Evolutionary conservation across 495 filamentous ascomycete genomes (phyloP).

Genomic region (Amorphotheca resinae): DNA sequence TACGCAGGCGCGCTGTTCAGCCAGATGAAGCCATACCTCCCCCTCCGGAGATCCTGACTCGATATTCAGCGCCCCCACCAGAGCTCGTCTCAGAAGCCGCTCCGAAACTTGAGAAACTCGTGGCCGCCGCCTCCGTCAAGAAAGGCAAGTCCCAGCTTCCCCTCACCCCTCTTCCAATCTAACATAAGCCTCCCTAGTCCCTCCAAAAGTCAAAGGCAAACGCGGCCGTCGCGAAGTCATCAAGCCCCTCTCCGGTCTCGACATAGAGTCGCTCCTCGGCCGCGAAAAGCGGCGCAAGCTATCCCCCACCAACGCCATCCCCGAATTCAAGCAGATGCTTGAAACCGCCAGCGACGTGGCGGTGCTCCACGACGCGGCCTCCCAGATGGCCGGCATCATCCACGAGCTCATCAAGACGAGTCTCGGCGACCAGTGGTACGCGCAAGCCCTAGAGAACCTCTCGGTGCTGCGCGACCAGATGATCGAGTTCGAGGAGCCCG

Average conservation of each 20-base stretch:
- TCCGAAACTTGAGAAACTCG: conserved; percentile 39
- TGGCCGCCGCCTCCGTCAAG: conserved; percentile 67
- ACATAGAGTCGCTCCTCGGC: conserved; percentile 66
- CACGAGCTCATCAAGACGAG: conserved; percentile 58
- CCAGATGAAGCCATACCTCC: conserved; percentile 55
- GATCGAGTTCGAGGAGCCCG: conserved; percentile 61
- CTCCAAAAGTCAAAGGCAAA: conserved; percentile 67
- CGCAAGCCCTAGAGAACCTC: conserved; percentile 61
- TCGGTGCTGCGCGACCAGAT: conserved; percentile 69
- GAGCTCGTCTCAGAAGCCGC: conserved; percentile 42
- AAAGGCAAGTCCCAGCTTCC: conserved; percentile 42
- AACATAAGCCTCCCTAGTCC: conserved; percentile 39
- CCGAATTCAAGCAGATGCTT: conserved; percentile 81
- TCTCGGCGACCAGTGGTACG: conserved; percentile 64
- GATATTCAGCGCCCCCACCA: conserved; percentile 62
- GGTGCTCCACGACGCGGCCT: conserved; percentile 51
- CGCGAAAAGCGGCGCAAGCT: conserved; percentile 43
- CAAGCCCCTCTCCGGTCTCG: conserved; percentile 83
- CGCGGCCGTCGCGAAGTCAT: conserved; percentile 50
- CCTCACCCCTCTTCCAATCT: neutral
- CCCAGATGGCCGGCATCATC: conserved; percentile 64
- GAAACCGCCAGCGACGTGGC: conserved; percentile 42
- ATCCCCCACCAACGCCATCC: conserved; percentile 68
- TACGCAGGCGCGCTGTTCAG: conserved; percentile 69
- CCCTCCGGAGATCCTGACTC: conserved; percentile 52